Evolutionary conservation across 2,329 filamentous ascomycete species (phyloP).

Genomic region (Aspergillus sp.): DNA sequence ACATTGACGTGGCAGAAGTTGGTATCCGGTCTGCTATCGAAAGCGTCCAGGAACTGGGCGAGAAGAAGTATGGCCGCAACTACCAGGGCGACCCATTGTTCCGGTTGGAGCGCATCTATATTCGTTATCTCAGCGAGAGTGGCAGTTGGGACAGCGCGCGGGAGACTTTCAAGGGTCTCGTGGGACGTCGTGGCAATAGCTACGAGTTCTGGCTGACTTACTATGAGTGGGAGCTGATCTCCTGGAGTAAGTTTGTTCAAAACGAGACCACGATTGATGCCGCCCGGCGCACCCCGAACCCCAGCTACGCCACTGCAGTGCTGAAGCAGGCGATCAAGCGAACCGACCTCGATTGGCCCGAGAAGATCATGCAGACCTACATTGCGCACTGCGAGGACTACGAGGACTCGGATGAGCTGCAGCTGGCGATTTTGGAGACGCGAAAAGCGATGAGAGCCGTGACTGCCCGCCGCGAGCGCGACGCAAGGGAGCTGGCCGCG

Average conservation of each 20-base stretch:
- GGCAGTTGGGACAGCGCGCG: constrained; percentile 76
- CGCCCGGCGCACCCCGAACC: constrained; percentile 62
- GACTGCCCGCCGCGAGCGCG: constrained; percentile 64
- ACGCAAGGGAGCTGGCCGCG: constrained; percentile 61
- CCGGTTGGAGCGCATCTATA: constrained; percentile 85
- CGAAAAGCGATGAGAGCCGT: constrained; percentile 68
- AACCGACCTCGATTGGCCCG: constrained; percentile 52
- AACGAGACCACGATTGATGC: constrained; percentile 56
- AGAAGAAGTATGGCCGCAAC: constrained; percentile 71
- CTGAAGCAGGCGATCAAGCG: constrained; percentile 69
- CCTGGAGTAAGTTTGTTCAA: constrained; percentile 61
- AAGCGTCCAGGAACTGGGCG: constrained; percentile 75
- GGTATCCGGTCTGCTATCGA: constrained; percentile 84
- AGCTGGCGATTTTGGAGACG: constrained; percentile 71
- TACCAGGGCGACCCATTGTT: constrained; percentile 88
- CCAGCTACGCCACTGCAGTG: constrained; percentile 73
- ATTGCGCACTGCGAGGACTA: constrained; percentile 76
- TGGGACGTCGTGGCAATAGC: constrained; percentile 69
- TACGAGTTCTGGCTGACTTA: constrained; percentile 94
- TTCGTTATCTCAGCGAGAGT: constrained; percentile 86
- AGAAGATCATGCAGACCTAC: constrained; percentile 51
- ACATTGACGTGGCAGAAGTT: constrained; percentile 85
- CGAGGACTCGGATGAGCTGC: constrained; percentile 74
- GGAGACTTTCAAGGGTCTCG: constrained; percentile 72
- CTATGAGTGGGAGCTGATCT: constrained; percentile 86